Percentiles rank a stretch among this genome's conserved stretches.
Evolutionary conservation across 345 rosid species (phyloP).

Genomic region (thale cress (Arabidopsis thaliana)): TAIR10.1 NC_003075.7:16799501-16800000

Average conservation of each 20-base stretch:
- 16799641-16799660: constrained; percentile 36
- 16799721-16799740: constrained; percentile 7
- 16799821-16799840: constrained; percentile 5
- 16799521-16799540: constrained; percentile 17
- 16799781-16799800: constrained; percentile 23
- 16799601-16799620: constrained; percentile 11
- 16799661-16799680: constrained; percentile 56
- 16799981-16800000: constrained; percentile 15
- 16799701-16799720: constrained; percentile 45
- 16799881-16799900: constrained; percentile 2
- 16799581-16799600: constrained; percentile 21
- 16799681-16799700: constrained; percentile 42
- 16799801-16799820: constrained; percentile 35
- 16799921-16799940: background rate
- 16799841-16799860: background rate
- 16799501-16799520: constrained; percentile 52
- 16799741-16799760: constrained; percentile 33
- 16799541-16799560: constrained; percentile 32
- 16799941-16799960: constrained; percentile 20
- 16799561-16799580: constrained; percentile 24
- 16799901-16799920: background rate
- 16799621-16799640: constrained; percentile 4
- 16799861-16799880: constrained; percentile 22
- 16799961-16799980: background rate
- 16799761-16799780: background rate